Conservation (phyloP, 306 rosid species). For the Gleditsia sinensis region DNA sequence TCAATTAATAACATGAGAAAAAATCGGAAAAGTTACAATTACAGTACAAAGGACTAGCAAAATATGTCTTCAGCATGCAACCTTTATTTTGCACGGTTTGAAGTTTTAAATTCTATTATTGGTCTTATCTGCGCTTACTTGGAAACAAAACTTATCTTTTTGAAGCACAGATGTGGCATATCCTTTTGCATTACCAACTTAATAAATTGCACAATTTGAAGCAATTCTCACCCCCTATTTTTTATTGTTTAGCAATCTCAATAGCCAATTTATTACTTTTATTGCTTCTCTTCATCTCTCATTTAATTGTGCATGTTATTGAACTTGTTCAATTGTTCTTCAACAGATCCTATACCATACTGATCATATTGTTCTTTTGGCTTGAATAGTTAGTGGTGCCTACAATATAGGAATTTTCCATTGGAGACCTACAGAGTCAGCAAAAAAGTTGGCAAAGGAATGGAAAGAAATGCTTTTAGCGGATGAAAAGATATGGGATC, state of each 20-base stretch:
- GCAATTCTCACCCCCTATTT: not conserved
- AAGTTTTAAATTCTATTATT: not conserved
- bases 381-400: conserved; percentile 70
- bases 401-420: conserved; percentile 95
- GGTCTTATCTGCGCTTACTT: not conserved
- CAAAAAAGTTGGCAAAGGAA: conserved; percentile 83
- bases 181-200: not conserved
- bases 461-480: conserved; percentile 83
- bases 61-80: conserved; percentile 5
- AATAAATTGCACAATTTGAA: conserved; percentile 13
- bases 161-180: not conserved
- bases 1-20: too few species aligned
- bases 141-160: conserved; percentile 1
- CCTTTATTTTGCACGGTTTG: not conserved
- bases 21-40: too few species aligned
- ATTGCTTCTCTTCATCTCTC: not conserved
- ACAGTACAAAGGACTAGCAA: not conserved
- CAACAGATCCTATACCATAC: conserved; percentile 11
- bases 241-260: not conserved
- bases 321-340: not conserved
- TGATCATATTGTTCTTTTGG: conserved; percentile 23
- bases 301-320: not conserved
- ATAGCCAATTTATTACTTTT: not conserved
- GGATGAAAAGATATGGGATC: conserved; percentile 93
- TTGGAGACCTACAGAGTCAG: conserved; percentile 88